Conservation (phyloP, 805 yeast species). For the Candida yuanshanica region DNA sequence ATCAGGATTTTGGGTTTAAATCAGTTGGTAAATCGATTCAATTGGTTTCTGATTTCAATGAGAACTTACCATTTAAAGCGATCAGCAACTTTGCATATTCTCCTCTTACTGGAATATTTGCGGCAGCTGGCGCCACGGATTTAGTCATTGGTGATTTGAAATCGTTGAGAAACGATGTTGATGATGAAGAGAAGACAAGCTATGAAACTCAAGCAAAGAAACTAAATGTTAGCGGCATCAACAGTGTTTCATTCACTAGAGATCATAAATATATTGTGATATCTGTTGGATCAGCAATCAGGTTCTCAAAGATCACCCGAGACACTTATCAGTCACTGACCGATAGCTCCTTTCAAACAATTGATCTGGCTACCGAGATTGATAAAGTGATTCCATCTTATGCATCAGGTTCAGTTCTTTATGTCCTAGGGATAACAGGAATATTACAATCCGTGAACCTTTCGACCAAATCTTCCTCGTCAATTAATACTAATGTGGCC, state of each 20-base stretch:
- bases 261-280: conserved; percentile 28
- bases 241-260: conserved; percentile 26
- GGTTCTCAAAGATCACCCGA: conserved; percentile 12
- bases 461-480: not conserved
- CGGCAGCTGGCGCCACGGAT: conserved; percentile 32
- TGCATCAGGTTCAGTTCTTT: conserved; percentile 8
- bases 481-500: conserved; percentile 15
- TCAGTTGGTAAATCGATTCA: conserved; percentile 27
- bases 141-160: conserved; percentile 32
- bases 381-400: conserved; percentile 22
- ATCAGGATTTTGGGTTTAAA: conserved; percentile 41
- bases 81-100: conserved; percentile 34
- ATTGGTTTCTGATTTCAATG: conserved; percentile 31
- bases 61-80: conserved; percentile 30
- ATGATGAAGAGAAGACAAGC: conserved; percentile 17
- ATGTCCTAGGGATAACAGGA: conserved; percentile 13
- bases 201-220: conserved; percentile 12
- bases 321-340: conserved; percentile 1
- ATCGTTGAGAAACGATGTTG: conserved; percentile 26
- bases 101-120: conserved; percentile 27
- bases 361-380: conserved; percentile 9
- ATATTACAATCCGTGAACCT: conserved; percentile 15
- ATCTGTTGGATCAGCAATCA: conserved; percentile 20
- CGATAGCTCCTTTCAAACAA: conserved; percentile 7
- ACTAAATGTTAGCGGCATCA: conserved; percentile 20